These are phyloP conservation scores for Backusella morwellensis DNA, from an alignment of 192 early-diverging fungal species.

Conservation along the genomic window DNA sequence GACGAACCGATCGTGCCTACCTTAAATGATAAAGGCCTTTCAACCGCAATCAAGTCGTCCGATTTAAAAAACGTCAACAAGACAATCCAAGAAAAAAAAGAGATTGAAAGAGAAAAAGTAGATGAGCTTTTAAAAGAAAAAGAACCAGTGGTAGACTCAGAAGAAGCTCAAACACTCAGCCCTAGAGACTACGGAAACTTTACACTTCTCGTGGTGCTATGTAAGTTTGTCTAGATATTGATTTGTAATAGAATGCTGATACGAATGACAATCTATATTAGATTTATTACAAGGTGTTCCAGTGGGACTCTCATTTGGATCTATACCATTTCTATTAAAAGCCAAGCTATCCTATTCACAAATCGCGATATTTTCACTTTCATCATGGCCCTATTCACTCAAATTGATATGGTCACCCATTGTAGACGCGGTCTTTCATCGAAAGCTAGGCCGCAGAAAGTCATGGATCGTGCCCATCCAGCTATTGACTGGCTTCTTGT, in stretches of 20 bases:
- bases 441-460: conserved; percentile 86
- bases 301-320: conserved; percentile 86
- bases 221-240: conserved; percentile 32
- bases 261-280: neutral
- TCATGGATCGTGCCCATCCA: conserved; percentile 99
- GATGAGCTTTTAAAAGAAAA: neutral
- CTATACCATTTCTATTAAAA: conserved; percentile 94
- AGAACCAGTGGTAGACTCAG: neutral
- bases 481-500: conserved; percentile 72
- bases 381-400: conserved; percentile 95
- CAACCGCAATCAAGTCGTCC: conserved; percentile 71
- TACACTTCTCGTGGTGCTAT: conserved; percentile 51
- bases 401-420: conserved; percentile 99
- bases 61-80: conserved; percentile 23
- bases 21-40: conserved; percentile 75
- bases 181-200: conserved; percentile 42
- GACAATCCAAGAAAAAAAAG: neutral
- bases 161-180: conserved; percentile 2
- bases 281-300: conserved; percentile 95
- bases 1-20: conserved; percentile 73
- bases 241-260: neutral
- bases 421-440: conserved; percentile 87
- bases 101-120: conserved; percentile 21
- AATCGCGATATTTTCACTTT: conserved; percentile 92
- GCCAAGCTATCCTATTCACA: conserved; percentile 88